Percentiles rank a stretch among this genome's conserved stretches.
Conservation (phyloP, 768 basidiomycete species). For the Sporobolomyces phaffii region DNA sequence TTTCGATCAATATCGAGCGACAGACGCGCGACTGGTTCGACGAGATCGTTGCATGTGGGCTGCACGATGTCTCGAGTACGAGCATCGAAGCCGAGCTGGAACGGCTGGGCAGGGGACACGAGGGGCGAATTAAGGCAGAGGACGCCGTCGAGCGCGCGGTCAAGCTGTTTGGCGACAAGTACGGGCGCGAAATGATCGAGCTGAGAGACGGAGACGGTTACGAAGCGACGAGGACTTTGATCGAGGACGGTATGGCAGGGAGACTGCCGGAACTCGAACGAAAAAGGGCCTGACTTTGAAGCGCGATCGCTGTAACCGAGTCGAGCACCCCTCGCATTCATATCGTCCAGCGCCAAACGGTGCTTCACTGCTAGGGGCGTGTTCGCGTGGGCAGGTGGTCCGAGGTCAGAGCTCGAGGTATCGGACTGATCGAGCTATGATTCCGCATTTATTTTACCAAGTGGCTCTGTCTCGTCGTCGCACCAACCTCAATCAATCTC, state of each 20-base stretch:
- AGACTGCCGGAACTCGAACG: conserved; percentile 13
- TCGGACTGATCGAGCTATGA: no score
- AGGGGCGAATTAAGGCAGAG: not conserved
- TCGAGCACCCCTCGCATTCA: no score
- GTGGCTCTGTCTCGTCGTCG: no score
- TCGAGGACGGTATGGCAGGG: conserved; percentile 19
- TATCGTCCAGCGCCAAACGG: no score
- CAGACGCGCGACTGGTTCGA: conserved; percentile 83
- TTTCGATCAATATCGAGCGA: conserved; percentile 78
- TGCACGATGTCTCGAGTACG: conserved; percentile 58
- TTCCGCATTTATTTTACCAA: no score
- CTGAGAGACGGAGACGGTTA: conserved; percentile 14
- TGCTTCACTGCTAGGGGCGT: no score
- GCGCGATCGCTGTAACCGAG: no score
- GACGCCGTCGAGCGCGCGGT: conserved; percentile 5
- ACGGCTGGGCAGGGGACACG: conserved; percentile 2
- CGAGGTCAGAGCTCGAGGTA: no score
- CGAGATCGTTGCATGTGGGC: conserved; percentile 81
- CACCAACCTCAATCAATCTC: no score
- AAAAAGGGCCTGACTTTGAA: not conserved
- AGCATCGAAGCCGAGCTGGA: conserved; percentile 24
- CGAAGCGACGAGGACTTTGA: conserved; percentile 8
- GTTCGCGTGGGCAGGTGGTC: no score
- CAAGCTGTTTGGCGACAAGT: conserved; percentile 13
- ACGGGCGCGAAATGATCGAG: conserved; percentile 19